Base-by-base conservation (phyloP, 768 basidiomycete species). In the Leccinum truebloodii region DNA sequence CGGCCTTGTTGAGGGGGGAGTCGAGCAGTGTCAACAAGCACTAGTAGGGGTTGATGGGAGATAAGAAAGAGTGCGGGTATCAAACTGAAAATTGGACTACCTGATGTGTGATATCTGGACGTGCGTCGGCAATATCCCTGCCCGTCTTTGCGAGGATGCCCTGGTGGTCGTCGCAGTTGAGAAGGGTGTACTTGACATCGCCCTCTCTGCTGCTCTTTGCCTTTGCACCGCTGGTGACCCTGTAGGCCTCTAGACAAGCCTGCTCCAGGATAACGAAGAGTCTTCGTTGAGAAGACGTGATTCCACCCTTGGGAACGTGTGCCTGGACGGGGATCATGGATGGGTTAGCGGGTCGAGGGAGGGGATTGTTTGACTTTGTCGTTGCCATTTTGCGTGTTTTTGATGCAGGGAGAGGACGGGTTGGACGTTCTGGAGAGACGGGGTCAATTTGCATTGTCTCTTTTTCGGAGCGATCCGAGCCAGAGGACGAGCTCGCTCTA, bases 141-240 rank as follows among this genome's bases (percentile, higher is more conserved):
- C 95, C 94, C 0, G 94, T 97, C 76, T 97, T 98, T 5, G 97
- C 96, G 63, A 99, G 81, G 66, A 99, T 97, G 58, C 96, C 96
- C 74, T 99, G 97, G 76, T 98, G 97, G 67, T 98, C 97, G 73
- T 98, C 97, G 75, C 97, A 98, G 76, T 99, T 99, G 65, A 99
- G 76, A 60, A 99, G 78, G 9, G 95, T 95, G 76, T 98, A 98
- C 77, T 98, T 98, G 60, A 92, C 94, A 60, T 96, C 95, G 69
- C 79, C 85, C 73, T 72, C 83, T 73, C 80, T 83, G 66, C 73
- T 79, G 59, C 74, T 76, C 52, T 83, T 83, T 55, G 82, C 79
- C 52, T 85, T 81, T 0, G 69, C 77, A 26, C 84, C 81, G 50
- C 85, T 81, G 50, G 87, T 86, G 63, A 97, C 83, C 61, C 91